Conservation (phyloP, 495 filamentous ascomycete species). For the Achaetomiella virescens region DNA sequence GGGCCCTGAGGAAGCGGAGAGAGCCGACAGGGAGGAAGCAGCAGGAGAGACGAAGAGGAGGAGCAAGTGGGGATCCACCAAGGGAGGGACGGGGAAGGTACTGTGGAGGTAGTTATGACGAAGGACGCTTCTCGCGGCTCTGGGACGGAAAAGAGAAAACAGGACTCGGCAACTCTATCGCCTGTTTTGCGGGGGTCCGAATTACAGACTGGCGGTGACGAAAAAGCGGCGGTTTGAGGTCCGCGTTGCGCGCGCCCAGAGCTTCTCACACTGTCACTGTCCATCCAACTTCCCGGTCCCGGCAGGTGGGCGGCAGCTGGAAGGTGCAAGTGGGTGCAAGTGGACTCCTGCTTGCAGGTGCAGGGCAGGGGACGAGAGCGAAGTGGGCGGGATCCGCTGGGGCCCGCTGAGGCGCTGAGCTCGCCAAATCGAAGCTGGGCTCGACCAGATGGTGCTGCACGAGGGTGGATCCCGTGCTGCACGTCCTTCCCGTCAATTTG, state of each 20-base stretch:
- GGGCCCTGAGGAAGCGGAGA: background rate
- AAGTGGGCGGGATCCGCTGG: background rate
- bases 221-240: slow-evolving; percentile 10
- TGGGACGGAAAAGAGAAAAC: background rate
- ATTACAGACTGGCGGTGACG: slow-evolving; percentile 35
- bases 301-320: slow-evolving; percentile 6
- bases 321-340: background rate
- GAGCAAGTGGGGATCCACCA: background rate
- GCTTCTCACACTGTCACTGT: too few relatives aligned
- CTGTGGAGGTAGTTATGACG: background rate
- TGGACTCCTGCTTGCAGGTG: too few relatives aligned
- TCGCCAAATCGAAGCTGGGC: slow-evolving; percentile 7
- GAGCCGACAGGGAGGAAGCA: background rate
- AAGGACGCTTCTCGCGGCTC: slow-evolving; percentile 1
- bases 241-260: slow-evolving; percentile 1
- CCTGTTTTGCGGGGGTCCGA: slow-evolving; percentile 1
- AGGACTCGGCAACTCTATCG: background rate
- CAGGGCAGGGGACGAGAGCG: background rate
- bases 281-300: background rate
- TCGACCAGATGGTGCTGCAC: slow-evolving; percentile 5
- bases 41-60: background rate
- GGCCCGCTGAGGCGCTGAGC: background rate
- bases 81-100: background rate
- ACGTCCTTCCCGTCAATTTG: background rate
- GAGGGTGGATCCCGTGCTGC: background rate